These are phyloP conservation scores for Delphinella strobiligena DNA, from an alignment of 2,329 filamentous ascomycete genomes.

Conservation along the genomic window DNA sequence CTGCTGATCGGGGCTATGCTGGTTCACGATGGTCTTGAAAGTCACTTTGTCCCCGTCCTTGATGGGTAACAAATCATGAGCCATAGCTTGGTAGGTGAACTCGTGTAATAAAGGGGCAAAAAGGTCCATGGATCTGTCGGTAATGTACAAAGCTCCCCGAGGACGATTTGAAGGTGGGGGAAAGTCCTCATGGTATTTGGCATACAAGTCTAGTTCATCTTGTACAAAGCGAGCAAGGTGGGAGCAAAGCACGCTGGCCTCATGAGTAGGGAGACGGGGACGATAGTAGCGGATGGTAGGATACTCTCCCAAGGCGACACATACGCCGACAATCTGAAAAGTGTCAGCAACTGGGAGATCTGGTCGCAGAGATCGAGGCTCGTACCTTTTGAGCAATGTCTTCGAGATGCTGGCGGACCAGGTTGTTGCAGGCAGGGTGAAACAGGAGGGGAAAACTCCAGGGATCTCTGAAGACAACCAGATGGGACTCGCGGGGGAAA, in stretches of 20 bases:
- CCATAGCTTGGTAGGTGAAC: constrained; percentile 98
- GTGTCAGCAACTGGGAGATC: background rate
- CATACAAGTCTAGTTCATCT: constrained; percentile 80
- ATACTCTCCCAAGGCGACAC: constrained; percentile 85
- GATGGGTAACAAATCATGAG: constrained; percentile 80
- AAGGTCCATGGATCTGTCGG: constrained; percentile 87
- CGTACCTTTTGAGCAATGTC: constrained; percentile 73
- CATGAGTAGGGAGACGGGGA: constrained; percentile 62
- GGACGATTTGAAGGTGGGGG: constrained; percentile 69
- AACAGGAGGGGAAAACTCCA: constrained; percentile 92
- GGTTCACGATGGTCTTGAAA: constrained; percentile 69
- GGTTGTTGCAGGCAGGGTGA: constrained; percentile 76
- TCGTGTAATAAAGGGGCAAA: constrained; percentile 83
- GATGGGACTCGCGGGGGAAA: constrained; percentile 78
- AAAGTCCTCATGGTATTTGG: constrained; percentile 71
- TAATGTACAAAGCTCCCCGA: constrained; percentile 71
- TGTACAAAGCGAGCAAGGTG: constrained; percentile 87
- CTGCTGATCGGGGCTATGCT: constrained; percentile 57
- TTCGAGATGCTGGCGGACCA: constrained; percentile 75
- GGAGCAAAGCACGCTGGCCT: constrained; percentile 75
- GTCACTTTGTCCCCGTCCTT: constrained; percentile 80
- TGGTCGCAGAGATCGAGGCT: background rate
- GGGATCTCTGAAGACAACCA: constrained; percentile 85
- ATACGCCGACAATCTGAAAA: constrained; percentile 65
- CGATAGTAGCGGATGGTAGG: constrained; percentile 86